These are phyloP conservation scores for Perkinsus marinus DNA, from an alignment of 169 alveolate genomes.

Conservation along the genomic window DNA sequence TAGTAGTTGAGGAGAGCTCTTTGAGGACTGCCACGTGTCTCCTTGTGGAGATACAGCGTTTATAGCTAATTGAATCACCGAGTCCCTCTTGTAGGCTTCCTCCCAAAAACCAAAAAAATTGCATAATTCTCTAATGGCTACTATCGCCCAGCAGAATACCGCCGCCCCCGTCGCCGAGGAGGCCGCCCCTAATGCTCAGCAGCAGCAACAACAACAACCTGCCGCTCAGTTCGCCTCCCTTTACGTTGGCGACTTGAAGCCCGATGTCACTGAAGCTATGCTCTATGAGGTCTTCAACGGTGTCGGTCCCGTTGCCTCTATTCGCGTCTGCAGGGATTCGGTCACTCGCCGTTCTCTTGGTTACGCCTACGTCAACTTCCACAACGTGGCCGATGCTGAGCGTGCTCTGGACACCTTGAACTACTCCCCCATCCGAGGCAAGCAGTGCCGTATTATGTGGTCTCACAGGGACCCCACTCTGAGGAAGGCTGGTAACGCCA, in stretches of 20 bases:
- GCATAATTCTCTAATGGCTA: neutral
- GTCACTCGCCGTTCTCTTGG: constrained; percentile 68
- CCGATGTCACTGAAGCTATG: constrained; percentile 83
- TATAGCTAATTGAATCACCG: neutral
- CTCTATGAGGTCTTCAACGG: constrained; percentile 76
- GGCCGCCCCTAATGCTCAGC: neutral
- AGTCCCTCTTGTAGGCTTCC: neutral
- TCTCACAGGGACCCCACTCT: constrained; percentile 78
- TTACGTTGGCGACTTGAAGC: constrained; percentile 77
- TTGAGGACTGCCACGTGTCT: neutral
- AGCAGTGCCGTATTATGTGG: constrained; percentile 83
- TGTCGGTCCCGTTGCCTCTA: constrained; percentile 80
- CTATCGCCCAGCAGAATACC: neutral
- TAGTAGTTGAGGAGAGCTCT: too few relatives aligned
- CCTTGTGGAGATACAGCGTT: neutral
- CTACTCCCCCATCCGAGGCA: constrained; percentile 75
- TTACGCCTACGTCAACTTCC: constrained; percentile 69
- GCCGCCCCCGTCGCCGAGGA: neutral
- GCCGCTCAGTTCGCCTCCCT: constrained; percentile 63
- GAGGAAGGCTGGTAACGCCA: constrained; percentile 79
- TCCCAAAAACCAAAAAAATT: neutral
- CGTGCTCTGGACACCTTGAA: constrained; percentile 78
- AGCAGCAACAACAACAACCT: constrained; percentile 15
- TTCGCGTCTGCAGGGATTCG: constrained; percentile 79
- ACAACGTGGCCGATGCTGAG: constrained; percentile 72